Evolutionary conservation across 192 early-diverging fungal species (phyloP).

Genomic region (Podila clonocystis): DNA sequence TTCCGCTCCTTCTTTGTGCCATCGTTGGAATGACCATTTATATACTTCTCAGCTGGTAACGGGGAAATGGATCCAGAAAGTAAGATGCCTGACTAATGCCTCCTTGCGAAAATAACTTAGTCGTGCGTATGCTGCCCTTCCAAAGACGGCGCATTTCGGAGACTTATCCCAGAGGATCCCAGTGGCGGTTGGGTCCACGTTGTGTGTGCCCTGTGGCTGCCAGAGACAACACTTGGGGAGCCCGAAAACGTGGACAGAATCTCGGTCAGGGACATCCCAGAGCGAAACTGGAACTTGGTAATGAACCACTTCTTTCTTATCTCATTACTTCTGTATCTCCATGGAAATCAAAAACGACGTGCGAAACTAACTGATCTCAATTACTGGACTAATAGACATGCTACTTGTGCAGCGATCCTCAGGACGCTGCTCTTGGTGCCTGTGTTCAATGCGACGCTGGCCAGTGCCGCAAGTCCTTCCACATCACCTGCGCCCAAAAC

Average conservation of each 20-base stretch:
- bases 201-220: slow-evolving; percentile 62
- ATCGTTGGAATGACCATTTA: too few relatives aligned
- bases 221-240: slow-evolving; percentile 54
- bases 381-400: slow-evolving; percentile 39
- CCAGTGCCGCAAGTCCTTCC: slow-evolving; percentile 57
- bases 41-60: too few relatives aligned
- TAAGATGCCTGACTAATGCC: not conserved
- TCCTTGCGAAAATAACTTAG: slow-evolving; percentile 45
- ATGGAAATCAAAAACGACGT: too few relatives aligned
- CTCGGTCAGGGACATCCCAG: slow-evolving; percentile 52
- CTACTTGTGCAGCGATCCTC: slow-evolving; percentile 53
- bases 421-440: slow-evolving; percentile 51
- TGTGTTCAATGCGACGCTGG: slow-evolving; percentile 61
- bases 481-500: slow-evolving; percentile 59
- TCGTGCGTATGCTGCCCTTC: slow-evolving; percentile 54
- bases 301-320: too few relatives aligned
- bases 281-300: slow-evolving; percentile 61
- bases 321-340: too few relatives aligned
- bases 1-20: too few relatives aligned
- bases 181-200: slow-evolving; percentile 57
- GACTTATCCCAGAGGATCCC: slow-evolving; percentile 40
- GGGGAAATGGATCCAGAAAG: too few relatives aligned
- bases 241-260: slow-evolving; percentile 48
- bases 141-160: slow-evolving; percentile 56
- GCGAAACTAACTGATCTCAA: not conserved